Evolutionary conservation across 768 basidiomycete genomes (phyloP).

Genomic region (Multifurca ochricompacta): DNA sequence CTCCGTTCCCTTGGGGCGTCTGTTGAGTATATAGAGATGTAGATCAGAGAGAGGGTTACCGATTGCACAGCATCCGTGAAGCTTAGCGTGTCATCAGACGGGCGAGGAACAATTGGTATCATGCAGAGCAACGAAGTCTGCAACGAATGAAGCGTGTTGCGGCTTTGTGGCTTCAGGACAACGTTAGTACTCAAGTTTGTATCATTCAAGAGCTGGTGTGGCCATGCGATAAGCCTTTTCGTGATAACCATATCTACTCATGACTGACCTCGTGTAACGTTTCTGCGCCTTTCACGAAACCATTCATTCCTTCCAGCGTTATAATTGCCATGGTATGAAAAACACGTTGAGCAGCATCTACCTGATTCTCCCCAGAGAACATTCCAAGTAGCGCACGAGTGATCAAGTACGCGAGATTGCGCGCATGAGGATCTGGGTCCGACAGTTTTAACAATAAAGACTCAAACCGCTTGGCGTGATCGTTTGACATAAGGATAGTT

Average conservation of each 20-base stretch:
- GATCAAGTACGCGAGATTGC: constrained; percentile 53
- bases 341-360: constrained; percentile 44
- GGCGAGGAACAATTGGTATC: constrained; percentile 43
- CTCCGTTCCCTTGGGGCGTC: neutral
- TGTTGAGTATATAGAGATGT: neutral
- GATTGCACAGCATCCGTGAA: constrained; percentile 37
- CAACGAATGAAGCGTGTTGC: constrained; percentile 45
- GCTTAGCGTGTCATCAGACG: constrained; percentile 34
- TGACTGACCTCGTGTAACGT: constrained; percentile 27
- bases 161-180: constrained; percentile 53
- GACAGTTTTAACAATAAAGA: constrained; percentile 46
- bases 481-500: constrained; percentile 51
- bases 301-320: constrained; percentile 39
- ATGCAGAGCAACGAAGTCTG: constrained; percentile 50
- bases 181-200: constrained; percentile 40
- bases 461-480: constrained; percentile 36
- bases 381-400: constrained; percentile 51
- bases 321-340: constrained; percentile 41
- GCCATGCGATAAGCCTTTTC: neutral
- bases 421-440: constrained; percentile 42
- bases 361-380: constrained; percentile 49
- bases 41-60: constrained; percentile 2
- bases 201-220: constrained; percentile 40
- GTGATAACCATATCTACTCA: neutral
- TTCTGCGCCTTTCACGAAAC: constrained; percentile 26